Evolutionary conservation across 768 basidiomycete genomes (phyloP).

Genomic region (Podaxis carcinomalis): DNA sequence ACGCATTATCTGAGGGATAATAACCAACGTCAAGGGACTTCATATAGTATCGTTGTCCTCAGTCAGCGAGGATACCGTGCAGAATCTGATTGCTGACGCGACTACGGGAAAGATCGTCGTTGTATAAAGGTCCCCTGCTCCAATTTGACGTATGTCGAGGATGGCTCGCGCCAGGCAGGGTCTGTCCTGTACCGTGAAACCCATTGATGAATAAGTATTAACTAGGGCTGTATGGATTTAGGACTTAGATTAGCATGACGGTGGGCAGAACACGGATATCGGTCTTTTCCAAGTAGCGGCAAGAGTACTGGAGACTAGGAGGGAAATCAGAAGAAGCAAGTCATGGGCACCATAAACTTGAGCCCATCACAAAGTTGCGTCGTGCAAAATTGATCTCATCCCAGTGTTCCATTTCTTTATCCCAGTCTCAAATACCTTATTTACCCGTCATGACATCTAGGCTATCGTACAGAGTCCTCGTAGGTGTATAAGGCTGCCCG

Average conservation of each 20-base stretch:
- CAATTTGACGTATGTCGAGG: neutral
- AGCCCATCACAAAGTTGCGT: neutral
- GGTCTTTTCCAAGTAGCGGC: neutral
- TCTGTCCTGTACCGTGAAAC: neutral
- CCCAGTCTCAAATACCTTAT: no score
- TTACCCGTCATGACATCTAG: no score
- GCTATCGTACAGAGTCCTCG: no score
- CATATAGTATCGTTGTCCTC: neutral
- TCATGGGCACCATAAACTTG: neutral
- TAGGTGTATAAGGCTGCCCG: no score
- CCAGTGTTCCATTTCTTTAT: neutral
- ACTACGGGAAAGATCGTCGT: neutral
- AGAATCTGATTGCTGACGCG: neutral
- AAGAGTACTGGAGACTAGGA: neutral
- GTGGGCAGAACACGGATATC: neutral
- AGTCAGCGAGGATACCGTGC: neutral
- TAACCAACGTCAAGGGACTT: neutral
- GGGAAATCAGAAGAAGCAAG: neutral
- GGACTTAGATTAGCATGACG: neutral
- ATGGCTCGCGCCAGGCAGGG: neutral
- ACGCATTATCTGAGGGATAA: no score
- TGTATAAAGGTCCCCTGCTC: neutral
- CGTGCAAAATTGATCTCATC: neutral
- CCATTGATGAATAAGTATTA: neutral
- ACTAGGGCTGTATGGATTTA: neutral